Evolutionary conservation across 345 rosid species (phyloP), one percentile per base, ranked within the genome.

Genomic region (Microcos paniculata): DNA sequence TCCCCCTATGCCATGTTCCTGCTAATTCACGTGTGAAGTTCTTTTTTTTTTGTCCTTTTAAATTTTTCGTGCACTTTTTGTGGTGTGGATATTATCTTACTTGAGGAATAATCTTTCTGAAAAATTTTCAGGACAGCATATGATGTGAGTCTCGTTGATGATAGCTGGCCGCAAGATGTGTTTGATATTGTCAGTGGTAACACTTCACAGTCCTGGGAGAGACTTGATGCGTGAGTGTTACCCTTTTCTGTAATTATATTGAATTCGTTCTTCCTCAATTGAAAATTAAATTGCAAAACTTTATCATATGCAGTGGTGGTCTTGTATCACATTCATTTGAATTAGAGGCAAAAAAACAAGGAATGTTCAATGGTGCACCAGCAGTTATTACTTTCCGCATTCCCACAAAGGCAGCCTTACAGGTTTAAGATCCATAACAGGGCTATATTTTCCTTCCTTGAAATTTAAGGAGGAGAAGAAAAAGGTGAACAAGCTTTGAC

Each of bases 321-420:
- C 72, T 92, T 79, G 74, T 96, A 62, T 91, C 98, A 23, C 94
- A 92, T 80, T 80, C 97, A 57, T 90, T 90, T 78, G 98, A 94
- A 80, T 74, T 96, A 78, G 98, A 94, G 77, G 92, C 91, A 46
- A 96, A 96, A 82, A 91, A 76, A 63, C 89, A 90, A 71, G 94
- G 94, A 45, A 71, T 90, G 82, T 96, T 87, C 84, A 82, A 87
- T 13, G 95, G 97, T 78, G 90, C 94, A 53, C 99, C 97, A 15
- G 98, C 99, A 23, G 73, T 92, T 1, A 77, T 96, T 79, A 96
- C 91, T 71, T 96, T 91, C 94, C 97, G 97, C 6, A 71, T 94
- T 77, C 97, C 98, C 38, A 89, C 97, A 1, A 94, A 96, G 85
- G 72, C 91, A 52, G 86, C 87, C 82, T 81, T 86, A 13, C 99